A percentile compares a stretch with the other conserved stretches of the same genome.
phyloP scores from a whole-genome alignment of 73 alveolate genomes.

The Halteria grandinella region DNA sequence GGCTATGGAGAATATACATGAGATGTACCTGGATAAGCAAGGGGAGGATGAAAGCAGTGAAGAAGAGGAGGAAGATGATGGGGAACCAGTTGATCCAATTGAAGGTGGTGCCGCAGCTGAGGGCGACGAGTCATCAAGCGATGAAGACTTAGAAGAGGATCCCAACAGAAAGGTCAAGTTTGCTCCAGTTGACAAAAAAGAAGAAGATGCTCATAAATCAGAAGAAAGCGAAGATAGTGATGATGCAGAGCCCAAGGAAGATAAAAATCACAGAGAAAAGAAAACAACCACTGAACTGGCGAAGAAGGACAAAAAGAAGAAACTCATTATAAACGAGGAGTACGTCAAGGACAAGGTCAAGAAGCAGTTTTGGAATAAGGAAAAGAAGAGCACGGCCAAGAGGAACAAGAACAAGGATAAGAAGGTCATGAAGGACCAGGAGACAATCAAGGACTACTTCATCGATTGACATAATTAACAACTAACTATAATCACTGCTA shows the following conservation, averaged over 20 bases:
- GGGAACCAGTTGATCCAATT: slow-evolving; percentile 40
- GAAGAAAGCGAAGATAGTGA: slow-evolving; percentile 33
- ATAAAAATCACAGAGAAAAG: slow-evolving; percentile 34
- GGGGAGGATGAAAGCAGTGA: slow-evolving; percentile 36
- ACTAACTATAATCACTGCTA: neutral
- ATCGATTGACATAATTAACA: slow-evolving; percentile 6
- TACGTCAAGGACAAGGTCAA: slow-evolving; percentile 60
- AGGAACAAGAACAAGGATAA: slow-evolving; percentile 71
- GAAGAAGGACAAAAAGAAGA: slow-evolving; percentile 8
- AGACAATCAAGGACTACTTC: slow-evolving; percentile 40
- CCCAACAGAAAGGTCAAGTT: no score
- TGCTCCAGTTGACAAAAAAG: neutral
- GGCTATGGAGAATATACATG: slow-evolving; percentile 31
- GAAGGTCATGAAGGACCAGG: slow-evolving; percentile 56
- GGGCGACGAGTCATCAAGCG: neutral
- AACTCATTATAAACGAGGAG: slow-evolving; percentile 40
- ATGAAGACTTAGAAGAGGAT: no score
- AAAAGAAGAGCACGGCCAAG: slow-evolving; percentile 37
- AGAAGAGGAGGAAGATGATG: slow-evolving; percentile 47
- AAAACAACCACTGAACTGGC: neutral
- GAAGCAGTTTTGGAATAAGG: slow-evolving; percentile 34
- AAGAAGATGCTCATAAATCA: neutral
- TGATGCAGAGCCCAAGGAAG: slow-evolving; percentile 14
- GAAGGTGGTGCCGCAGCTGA: slow-evolving; percentile 26
- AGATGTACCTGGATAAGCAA: slow-evolving; percentile 10